phyloP scores from a whole-genome alignment of 192 early-diverging fungal species.

The Geranomyces michiganensis region DNA sequence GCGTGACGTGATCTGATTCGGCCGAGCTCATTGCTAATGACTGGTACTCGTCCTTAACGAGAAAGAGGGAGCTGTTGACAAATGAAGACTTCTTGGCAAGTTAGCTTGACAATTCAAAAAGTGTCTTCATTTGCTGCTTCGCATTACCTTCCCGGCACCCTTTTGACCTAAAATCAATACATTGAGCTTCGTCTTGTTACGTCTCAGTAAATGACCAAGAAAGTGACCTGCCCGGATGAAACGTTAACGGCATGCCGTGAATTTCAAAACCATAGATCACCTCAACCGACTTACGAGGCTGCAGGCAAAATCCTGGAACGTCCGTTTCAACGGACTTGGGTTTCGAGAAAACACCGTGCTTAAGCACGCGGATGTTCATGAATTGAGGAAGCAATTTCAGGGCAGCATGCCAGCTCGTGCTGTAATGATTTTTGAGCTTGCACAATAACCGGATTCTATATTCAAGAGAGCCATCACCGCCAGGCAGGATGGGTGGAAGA shows the following conservation, averaged over 20 bases:
- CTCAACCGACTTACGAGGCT: neutral
- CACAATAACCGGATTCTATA: neutral
- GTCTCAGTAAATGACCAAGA: neutral
- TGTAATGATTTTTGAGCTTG: conserved; percentile 1
- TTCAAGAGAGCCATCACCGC: neutral
- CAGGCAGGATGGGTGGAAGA: too few species aligned
- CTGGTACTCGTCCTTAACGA: neutral
- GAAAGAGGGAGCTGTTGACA: conserved; percentile 8
- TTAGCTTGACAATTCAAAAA: too few species aligned
- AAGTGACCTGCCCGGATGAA: neutral
- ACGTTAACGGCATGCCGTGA: too few species aligned
- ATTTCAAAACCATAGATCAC: too few species aligned
- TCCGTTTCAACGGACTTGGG: neutral
- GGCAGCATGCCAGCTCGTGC: neutral
- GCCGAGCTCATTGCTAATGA: conserved; percentile 3
- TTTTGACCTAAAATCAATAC: conserved; percentile 7
- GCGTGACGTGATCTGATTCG: conserved; percentile 2
- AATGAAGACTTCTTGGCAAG: conserved; percentile 12
- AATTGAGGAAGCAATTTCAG: neutral
- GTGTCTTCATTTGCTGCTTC: neutral
- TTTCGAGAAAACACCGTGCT: neutral
- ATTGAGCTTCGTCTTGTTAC: neutral
- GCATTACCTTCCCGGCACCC: conserved; percentile 17
- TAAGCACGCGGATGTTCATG: neutral
- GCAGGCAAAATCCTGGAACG: neutral